Percentiles rank a stretch among this genome's conserved stretches.
Evolutionary conservation across 352 stramenopile genomes (phyloP).

Genomic region (Phytophthora agathidicida): DNA sequence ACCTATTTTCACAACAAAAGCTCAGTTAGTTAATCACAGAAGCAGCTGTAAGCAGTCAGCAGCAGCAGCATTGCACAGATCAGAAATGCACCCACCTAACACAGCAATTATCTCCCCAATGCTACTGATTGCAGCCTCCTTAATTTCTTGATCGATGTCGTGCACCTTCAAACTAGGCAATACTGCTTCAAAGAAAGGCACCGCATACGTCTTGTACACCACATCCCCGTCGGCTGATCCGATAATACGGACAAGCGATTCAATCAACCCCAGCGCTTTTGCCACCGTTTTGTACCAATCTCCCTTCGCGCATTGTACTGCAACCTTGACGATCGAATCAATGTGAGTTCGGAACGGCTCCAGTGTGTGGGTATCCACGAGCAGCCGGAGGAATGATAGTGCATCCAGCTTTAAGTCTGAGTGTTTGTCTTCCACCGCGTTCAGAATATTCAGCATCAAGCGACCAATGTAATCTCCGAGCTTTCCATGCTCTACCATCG

Average conservation of each 20-base stretch:
- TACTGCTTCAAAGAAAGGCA: slow-evolving; percentile 92
- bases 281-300: slow-evolving; percentile 99
- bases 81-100: slow-evolving; percentile 41
- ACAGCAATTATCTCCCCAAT: slow-evolving; percentile 90
- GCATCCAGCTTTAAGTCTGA: slow-evolving; percentile 97
- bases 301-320: slow-evolving; percentile 91
- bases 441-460: slow-evolving; percentile 83
- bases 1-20: slow-evolving; percentile 41
- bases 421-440: slow-evolving; percentile 89
- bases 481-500: slow-evolving; percentile 76
- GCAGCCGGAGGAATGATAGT: slow-evolving; percentile 92
- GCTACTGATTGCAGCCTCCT: slow-evolving; percentile 95
- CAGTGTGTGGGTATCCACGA: slow-evolving; percentile 92
- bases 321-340: slow-evolving; percentile 80
- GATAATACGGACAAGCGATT: slow-evolving; percentile 90
- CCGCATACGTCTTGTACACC: slow-evolving; percentile 63
- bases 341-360: slow-evolving; percentile 84
- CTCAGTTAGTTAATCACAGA: slow-evolving; percentile 6
- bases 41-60: not conserved
- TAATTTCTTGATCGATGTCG: slow-evolving; percentile 99
- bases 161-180: slow-evolving; percentile 95
- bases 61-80: not conserved
- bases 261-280: slow-evolving; percentile 94
- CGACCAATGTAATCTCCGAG: slow-evolving; percentile 71
- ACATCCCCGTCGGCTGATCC: slow-evolving; percentile 42